Conservation (phyloP, 345 rosid species). For the Salix viminalis region DNA sequence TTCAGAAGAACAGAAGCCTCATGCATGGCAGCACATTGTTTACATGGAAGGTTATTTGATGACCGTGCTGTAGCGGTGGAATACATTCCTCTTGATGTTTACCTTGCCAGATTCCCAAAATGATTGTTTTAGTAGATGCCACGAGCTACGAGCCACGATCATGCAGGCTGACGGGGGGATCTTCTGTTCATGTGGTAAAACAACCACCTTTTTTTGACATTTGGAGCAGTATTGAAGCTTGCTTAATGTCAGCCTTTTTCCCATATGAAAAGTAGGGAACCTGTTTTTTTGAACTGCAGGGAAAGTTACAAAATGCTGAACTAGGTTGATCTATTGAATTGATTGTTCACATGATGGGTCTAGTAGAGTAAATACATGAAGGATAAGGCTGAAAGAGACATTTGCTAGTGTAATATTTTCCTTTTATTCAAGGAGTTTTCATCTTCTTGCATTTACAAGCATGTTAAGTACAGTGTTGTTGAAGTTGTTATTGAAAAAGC, state of each 20-base stretch:
- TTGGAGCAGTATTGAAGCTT: neutral
- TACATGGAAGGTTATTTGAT: constrained; percentile 66
- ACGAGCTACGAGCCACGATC: neutral
- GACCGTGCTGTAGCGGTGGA: constrained; percentile 51
- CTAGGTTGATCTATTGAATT: too few species aligned
- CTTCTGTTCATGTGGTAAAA: neutral
- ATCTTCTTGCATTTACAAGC: too few species aligned
- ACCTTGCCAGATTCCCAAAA: constrained; percentile 48
- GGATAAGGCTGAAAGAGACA: neutral
- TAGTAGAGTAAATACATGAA: too few species aligned
- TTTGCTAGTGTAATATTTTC: too few species aligned
- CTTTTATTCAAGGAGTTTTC: too few species aligned
- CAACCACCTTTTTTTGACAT: neutral
- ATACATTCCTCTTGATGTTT: constrained; percentile 53
- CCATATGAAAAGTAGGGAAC: neutral
- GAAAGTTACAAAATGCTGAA: neutral
- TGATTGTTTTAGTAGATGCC: neutral
- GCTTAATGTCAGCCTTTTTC: neutral
- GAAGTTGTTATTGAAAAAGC: too few species aligned
- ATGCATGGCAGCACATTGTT: constrained; percentile 60
- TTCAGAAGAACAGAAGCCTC: constrained; percentile 70
- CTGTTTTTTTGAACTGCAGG: neutral
- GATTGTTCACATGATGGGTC: too few species aligned
- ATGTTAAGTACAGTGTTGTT: too few species aligned
- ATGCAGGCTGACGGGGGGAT: neutral